Conservation (phyloP, 176 grass and related monocot genomes). For the Cenchrus americanus region DNA sequence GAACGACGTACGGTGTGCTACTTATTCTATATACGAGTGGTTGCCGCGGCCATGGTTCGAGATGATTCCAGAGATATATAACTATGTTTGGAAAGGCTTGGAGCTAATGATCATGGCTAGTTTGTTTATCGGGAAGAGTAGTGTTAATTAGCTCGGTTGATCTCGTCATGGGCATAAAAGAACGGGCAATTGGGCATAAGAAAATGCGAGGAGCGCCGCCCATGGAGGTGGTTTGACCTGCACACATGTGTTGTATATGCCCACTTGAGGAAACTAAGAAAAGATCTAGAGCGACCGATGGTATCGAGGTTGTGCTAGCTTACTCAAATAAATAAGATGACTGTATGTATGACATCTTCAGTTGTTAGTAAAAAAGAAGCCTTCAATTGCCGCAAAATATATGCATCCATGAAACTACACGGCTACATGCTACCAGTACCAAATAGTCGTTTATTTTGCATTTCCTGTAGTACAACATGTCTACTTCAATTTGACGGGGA, state of each 20-base stretch:
- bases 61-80: constrained; percentile 45
- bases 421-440: not conserved
- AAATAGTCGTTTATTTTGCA: too few species aligned
- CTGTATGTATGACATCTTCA: not conserved
- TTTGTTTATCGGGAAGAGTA: constrained; percentile 25
- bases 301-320: not conserved
- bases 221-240: constrained; percentile 40
- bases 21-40: constrained; percentile 26
- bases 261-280: constrained; percentile 45
- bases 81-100: constrained; percentile 46
- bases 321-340: not conserved
- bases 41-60: constrained; percentile 27
- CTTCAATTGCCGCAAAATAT: not conserved
- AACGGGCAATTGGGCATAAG: constrained; percentile 38
- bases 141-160: constrained; percentile 1
- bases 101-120: not conserved
- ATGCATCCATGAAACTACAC: too few species aligned
- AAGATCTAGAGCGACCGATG: constrained; percentile 27
- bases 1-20: not conserved
- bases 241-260: constrained; percentile 17
- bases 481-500: not conserved
- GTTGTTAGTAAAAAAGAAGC: not conserved
- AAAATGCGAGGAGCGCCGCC: constrained; percentile 36
- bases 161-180: constrained; percentile 39
- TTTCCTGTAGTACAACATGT: too few species aligned